Evolutionary conservation across 2,329 filamentous ascomycete genomes (phyloP).

Genomic region (Scleromitrula shiraiana): DNA sequence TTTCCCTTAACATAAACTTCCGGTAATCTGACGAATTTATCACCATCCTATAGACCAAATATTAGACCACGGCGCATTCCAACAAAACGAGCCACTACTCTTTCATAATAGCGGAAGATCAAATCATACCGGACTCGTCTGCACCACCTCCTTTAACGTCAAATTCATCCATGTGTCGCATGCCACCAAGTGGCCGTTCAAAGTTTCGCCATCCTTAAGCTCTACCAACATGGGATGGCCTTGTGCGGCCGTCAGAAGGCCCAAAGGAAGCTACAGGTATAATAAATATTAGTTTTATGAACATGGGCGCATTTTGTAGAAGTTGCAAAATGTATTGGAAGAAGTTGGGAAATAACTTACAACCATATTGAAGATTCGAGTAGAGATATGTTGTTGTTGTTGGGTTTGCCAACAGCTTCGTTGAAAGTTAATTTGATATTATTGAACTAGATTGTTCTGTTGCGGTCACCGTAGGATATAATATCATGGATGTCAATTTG

Average conservation of each 20-base stretch:
- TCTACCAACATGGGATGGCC: constrained; percentile 97
- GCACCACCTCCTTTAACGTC: constrained; percentile 92
- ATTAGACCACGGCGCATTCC: constrained; percentile 4
- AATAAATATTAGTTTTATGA: not conserved
- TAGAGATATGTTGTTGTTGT: not conserved
- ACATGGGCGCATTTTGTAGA: not conserved
- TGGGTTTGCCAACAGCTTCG: not conserved
- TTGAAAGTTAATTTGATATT: constrained; percentile 3
- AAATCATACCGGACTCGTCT: constrained; percentile 68
- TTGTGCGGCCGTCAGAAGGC: constrained; percentile 88
- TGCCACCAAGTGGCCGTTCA: constrained; percentile 91
- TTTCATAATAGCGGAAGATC: not conserved
- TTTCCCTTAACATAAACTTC: constrained; percentile 97
- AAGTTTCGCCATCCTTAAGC: constrained; percentile 93
- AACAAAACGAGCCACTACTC: not conserved
- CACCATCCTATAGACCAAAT: constrained; percentile 59
- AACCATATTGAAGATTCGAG: constrained; percentile 1
- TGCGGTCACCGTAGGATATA: constrained; percentile 1
- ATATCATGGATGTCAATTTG: not conserved
- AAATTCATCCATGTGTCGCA: constrained; percentile 99
- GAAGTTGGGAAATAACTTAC: not conserved
- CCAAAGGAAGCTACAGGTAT: constrained; percentile 53
- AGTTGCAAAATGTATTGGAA: not conserved
- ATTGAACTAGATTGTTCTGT: not conserved
- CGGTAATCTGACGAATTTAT: constrained; percentile 84